Percentiles rank a stretch among this genome's conserved stretches.
Conservation (phyloP, 2,329 filamentous ascomycete genomes). For the Fusarium poae region DNA sequence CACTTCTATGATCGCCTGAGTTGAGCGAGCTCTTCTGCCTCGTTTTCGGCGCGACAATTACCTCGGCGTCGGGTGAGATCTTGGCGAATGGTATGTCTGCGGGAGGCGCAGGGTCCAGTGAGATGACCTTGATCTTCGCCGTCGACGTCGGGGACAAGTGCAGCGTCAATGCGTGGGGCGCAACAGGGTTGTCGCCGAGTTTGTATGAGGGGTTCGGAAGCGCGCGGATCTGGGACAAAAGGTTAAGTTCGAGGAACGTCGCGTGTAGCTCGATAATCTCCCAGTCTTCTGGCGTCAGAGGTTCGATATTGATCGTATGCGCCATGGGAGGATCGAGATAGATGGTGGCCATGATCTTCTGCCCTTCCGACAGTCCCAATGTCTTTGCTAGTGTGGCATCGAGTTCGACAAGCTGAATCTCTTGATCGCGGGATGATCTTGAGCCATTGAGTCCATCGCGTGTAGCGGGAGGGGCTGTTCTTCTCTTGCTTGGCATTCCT, state of each 20-base stretch:
- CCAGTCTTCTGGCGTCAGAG: constrained; percentile 95
- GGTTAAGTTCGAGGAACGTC: constrained; percentile 93
- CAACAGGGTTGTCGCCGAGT: constrained; percentile 63
- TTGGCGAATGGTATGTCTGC: constrained; percentile 85
- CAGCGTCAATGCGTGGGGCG: constrained; percentile 84
- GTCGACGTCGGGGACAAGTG: constrained; percentile 96
- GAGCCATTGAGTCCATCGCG: constrained; percentile 77
- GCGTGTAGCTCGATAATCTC: constrained; percentile 99
- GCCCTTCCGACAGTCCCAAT: constrained; percentile 82
- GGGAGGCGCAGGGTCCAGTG: constrained; percentile 80
- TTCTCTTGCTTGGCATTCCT: constrained; percentile 94
- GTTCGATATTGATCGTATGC: constrained; percentile 97
- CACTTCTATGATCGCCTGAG: constrained; percentile 82
- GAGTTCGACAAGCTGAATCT: constrained; percentile 83
- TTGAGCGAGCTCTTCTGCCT: constrained; percentile 76
- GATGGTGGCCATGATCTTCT: constrained; percentile 78
- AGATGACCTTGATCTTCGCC: constrained; percentile 88
- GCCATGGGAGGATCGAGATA: constrained; percentile 92
- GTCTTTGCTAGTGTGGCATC: constrained; percentile 86
- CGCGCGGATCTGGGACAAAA: constrained; percentile 91
- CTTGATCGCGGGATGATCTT: constrained; percentile 77
- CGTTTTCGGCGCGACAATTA: constrained; percentile 95
- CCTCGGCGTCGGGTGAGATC: constrained; percentile 92
- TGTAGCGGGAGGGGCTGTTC: constrained; percentile 77
- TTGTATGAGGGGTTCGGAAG: constrained; percentile 85